Conservation (phyloP, 2,329 filamentous ascomycete species). For the Aspergillus pseudotamarii region DNA sequence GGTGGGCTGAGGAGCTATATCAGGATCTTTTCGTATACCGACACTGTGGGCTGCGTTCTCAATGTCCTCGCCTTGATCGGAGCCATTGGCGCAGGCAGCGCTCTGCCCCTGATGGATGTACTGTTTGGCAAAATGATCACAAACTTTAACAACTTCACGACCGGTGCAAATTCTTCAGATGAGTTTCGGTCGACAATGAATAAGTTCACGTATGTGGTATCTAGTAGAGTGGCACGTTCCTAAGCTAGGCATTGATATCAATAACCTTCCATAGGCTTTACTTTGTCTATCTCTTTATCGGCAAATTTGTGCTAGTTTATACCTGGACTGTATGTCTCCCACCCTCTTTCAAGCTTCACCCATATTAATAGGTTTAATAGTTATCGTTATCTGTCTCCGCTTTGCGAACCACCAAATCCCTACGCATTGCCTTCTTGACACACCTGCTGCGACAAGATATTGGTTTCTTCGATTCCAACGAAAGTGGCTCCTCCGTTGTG, state of each 20-base stretch:
- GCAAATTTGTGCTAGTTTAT: slow-evolving; percentile 4
- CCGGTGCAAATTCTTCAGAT: background rate
- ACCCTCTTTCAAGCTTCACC: too few species aligned
- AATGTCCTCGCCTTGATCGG: slow-evolving; percentile 8
- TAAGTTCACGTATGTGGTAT: slow-evolving; percentile 2
- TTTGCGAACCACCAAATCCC: background rate
- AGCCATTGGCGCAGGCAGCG: slow-evolving; percentile 6
- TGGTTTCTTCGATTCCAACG: slow-evolving; percentile 4
- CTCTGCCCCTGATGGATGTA: slow-evolving; percentile 7
- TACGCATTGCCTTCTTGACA: slow-evolving; percentile 2
- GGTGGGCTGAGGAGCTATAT: slow-evolving; percentile 1
- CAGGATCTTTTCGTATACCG: slow-evolving; percentile 4
- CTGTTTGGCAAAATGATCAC: slow-evolving; percentile 7
- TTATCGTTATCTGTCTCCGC: slow-evolving; percentile 3
- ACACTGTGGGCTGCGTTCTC: slow-evolving; percentile 3
- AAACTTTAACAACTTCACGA: background rate
- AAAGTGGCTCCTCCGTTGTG: slow-evolving; percentile 3
- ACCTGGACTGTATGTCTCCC: slow-evolving; percentile 3
- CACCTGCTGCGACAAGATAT: slow-evolving; percentile 9
- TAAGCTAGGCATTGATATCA: too few species aligned
- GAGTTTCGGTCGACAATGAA: slow-evolving; percentile 4
- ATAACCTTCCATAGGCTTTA: background rate
- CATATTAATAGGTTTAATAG: background rate
- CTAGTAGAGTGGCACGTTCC: background rate
- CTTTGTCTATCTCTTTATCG: slow-evolving; percentile 9